phyloP scores from a whole-genome alignment of 2,329 filamentous ascomycete species.

The Fusarium subtropicale region DNA sequence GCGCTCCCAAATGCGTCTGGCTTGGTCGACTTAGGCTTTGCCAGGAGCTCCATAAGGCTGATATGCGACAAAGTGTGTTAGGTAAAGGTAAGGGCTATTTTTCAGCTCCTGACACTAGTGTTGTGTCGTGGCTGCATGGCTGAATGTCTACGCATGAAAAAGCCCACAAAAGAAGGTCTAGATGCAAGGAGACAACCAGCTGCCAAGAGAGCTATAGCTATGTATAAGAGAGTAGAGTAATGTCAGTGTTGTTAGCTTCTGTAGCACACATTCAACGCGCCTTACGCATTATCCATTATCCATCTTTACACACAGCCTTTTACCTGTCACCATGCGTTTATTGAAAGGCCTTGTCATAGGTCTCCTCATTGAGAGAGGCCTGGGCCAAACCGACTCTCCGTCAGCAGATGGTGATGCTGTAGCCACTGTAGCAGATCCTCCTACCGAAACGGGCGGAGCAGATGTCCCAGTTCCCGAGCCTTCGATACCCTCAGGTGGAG shows the following conservation, averaged over 20 bases:
- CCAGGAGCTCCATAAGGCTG: conserved; percentile 15
- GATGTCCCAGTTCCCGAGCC: background rate
- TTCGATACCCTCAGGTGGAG: background rate
- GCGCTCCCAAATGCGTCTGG: background rate
- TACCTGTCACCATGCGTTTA: background rate
- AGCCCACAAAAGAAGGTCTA: background rate
- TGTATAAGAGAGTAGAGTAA: background rate
- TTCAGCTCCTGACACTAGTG: conserved; percentile 18
- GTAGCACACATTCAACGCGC: background rate
- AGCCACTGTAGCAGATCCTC: conserved; percentile 7
- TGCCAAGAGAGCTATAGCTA: background rate
- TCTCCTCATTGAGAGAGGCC: background rate
- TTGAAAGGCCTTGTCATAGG: conserved; percentile 9
- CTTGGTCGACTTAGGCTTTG: background rate
- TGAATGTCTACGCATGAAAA: background rate
- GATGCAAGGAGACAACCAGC: background rate
- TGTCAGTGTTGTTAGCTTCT: background rate
- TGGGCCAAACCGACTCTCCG: background rate
- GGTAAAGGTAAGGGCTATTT: background rate
- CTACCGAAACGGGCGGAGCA: background rate
- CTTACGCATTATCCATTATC: too few species aligned
- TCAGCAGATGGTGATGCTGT: background rate
- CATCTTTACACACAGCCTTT: background rate
- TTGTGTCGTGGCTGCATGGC: background rate
- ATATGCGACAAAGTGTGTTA: conserved; percentile 1